These are phyloP conservation scores for Eremomyces bilateralis DNA, from an alignment of 495 filamentous ascomycete species.

Conservation along the genomic window DNA sequence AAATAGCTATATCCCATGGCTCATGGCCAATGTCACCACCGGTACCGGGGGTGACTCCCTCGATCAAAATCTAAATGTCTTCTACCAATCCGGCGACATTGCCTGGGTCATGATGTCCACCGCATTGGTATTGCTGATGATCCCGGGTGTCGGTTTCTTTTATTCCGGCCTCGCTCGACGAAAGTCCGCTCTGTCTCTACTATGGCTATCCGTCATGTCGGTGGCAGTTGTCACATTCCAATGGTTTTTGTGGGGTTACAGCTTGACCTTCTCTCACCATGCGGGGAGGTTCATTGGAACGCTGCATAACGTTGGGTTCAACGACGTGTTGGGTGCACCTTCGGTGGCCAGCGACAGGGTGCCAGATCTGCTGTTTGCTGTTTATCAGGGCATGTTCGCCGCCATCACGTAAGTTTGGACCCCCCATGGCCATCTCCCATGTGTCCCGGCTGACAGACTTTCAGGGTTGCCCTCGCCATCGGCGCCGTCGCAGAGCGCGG, in stretches of 20 bases:
- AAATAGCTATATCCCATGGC: too few species aligned
- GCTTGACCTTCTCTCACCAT: slow-evolving; percentile 72
- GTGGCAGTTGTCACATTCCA: slow-evolving; percentile 78
- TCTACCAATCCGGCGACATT: slow-evolving; percentile 74
- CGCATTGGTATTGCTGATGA: slow-evolving; percentile 89
- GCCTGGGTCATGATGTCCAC: slow-evolving; percentile 78
- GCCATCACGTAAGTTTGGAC: slow-evolving; percentile 51
- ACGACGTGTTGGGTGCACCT: slow-evolving; percentile 55
- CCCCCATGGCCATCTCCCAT: neutral
- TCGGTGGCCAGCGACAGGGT: slow-evolving; percentile 61
- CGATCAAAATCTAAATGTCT: slow-evolving; percentile 53
- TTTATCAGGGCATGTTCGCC: slow-evolving; percentile 98
- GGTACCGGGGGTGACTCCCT: slow-evolving; percentile 55
- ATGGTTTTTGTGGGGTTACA: slow-evolving; percentile 99
- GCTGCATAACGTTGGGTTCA: slow-evolving; percentile 69
- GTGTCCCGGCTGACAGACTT: slow-evolving; percentile 1
- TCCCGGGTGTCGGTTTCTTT: slow-evolving; percentile 95
- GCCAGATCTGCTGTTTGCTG: slow-evolving; percentile 75
- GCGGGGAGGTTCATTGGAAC: slow-evolving; percentile 71
- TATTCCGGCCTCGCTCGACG: slow-evolving; percentile 94
- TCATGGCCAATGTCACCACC: slow-evolving; percentile 35
- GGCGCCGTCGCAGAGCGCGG: slow-evolving; percentile 86
- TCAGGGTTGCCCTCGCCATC: slow-evolving; percentile 67
- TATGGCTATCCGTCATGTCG: slow-evolving; percentile 97
- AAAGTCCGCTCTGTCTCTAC: slow-evolving; percentile 83